Base-by-base conservation (phyloP, 2,329 filamentous ascomycete species). In the Trichophyton mentagrophytes region DNA sequence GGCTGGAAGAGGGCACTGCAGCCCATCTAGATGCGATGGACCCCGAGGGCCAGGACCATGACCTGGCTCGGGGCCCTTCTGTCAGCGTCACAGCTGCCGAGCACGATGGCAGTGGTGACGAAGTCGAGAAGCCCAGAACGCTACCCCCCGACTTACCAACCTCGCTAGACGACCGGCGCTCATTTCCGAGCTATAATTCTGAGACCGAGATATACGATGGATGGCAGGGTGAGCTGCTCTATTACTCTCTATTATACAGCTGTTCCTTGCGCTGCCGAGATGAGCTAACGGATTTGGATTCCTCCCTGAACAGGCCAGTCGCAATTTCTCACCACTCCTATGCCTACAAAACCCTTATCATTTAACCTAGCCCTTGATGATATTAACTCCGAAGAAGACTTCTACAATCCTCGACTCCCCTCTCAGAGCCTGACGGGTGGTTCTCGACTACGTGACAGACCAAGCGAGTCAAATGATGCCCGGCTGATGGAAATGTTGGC, bases 201-300 rank as follows among this genome's bases (percentile, higher is more conserved):
- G 93, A 97, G 79, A 96, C 91, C 46, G 93, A 97, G 79, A 90
- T 96, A 78, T 99, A 97, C 73, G 93, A 99, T 81, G 93, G 90
- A 67, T 99, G 93, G 93, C 90, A 97, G 85, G 92, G 92, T 87
- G 73, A 71, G 79, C 25, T 15, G 11, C n/a, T 13, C 8, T 57
- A 17, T 25, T 17, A 36, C 53, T 44, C 36, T 40, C 25, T 33
- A 8, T 30, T n/a, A 36, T 55, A 13, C 30, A 17, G 3, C n/a
- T 11, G n/a, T 27, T 25, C 13, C 22, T 49, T 17, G 25, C 13
- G 11, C 20, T 38, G 2, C 30, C 53, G 15, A 38, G n/a, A 57
- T 57, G n/a, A 27, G 38, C 40, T 57, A 57, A 57, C 30, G 22
- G 22, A 25, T 20, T 20, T 42, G 40, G 9, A 17, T 56, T 6